Conservation (phyloP, 139 green algal species). For the Tetraselmis striata region DNA sequence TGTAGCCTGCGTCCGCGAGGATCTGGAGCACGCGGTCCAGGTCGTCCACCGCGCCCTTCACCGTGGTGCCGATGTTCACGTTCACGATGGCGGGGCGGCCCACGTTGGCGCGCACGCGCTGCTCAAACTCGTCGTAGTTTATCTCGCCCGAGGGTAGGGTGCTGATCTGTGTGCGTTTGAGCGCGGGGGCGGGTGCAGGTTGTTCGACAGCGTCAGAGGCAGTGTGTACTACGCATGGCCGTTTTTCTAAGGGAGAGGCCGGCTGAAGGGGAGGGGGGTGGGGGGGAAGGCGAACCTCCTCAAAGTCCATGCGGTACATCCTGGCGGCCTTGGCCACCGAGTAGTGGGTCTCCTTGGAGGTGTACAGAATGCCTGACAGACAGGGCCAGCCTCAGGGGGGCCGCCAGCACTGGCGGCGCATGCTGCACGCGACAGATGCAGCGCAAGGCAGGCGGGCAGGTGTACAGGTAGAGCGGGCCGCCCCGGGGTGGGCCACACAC, state of each 20-base stretch:
- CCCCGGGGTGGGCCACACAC: too few relatives aligned
- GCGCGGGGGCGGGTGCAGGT: background rate
- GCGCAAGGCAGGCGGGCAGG: too few relatives aligned
- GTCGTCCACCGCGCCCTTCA: conserved; percentile 79
- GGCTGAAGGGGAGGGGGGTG: too few relatives aligned
- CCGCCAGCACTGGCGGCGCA: background rate
- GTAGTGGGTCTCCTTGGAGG: conserved; percentile 89
- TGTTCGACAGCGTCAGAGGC: too few relatives aligned
- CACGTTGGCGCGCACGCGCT: conserved; percentile 52
- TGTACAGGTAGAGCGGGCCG: too few relatives aligned
- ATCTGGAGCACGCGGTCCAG: conserved; percentile 57
- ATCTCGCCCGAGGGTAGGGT: conserved; percentile 85
- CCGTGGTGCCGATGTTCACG: conserved; percentile 95
- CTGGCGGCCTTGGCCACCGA: conserved; percentile 92
- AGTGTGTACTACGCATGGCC: too few relatives aligned
- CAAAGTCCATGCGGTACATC: conserved; percentile 94
- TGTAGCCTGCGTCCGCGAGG: conserved; percentile 59
- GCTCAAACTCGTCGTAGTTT: conserved; percentile 76
- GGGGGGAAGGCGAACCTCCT: too few relatives aligned
- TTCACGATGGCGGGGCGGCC: conserved; percentile 88
- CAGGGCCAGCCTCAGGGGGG: background rate
- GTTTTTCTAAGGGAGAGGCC: too few relatives aligned
- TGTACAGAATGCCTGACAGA: conserved; percentile 75
- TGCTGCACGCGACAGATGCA: background rate
- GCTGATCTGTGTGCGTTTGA: conserved; percentile 18